Percentiles rank a stretch among this genome's conserved stretches.
Evolutionary conservation across 352 stramenopile genomes (phyloP).

Genomic region (Phytophthora pseudosyringae): DNA sequence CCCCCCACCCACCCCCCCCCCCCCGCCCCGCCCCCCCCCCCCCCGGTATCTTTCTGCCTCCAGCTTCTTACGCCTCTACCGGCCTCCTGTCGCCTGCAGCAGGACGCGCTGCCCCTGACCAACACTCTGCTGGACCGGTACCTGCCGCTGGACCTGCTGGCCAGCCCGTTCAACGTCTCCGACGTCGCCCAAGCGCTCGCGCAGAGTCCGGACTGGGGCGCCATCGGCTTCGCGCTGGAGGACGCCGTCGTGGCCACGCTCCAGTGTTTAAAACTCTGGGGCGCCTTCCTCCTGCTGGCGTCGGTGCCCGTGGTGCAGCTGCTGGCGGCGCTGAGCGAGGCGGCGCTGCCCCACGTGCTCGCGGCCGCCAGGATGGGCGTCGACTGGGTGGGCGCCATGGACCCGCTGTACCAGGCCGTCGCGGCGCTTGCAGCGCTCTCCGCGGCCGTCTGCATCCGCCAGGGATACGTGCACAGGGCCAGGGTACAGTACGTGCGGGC

Average conservation of each 20-base stretch:
- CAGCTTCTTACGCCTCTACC: neutral
- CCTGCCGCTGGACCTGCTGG: conserved; percentile 12
- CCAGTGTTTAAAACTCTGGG: conserved; percentile 67
- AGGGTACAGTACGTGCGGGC: conserved; percentile 59
- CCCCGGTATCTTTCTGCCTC: neutral
- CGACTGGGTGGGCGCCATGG: conserved; percentile 58
- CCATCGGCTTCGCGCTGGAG: conserved; percentile 64
- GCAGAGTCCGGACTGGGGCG: conserved; percentile 64
- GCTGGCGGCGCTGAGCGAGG: conserved; percentile 52
- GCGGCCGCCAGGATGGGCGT: conserved; percentile 39
- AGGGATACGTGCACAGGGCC: conserved; percentile 70
- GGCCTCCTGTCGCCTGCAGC: neutral
- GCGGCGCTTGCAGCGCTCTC: conserved; percentile 41
- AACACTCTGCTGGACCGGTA: conserved; percentile 25
- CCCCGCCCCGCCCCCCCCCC: too few relatives aligned
- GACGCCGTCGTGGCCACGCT: conserved; percentile 61
- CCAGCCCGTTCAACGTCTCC: conserved; percentile 31
- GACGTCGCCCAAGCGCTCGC: conserved; percentile 50
- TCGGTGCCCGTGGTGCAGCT: conserved; percentile 52
- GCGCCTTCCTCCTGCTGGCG: conserved; percentile 55
- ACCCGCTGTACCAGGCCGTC: conserved; percentile 63
- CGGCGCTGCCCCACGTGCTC: conserved; percentile 72
- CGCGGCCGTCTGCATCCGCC: conserved; percentile 57
- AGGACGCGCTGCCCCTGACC: conserved; percentile 23
- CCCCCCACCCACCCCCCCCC: too few relatives aligned